These are phyloP conservation scores for Apiospora marii DNA, from an alignment of 2,329 filamentous ascomycete species.

Conservation along the genomic window DNA sequence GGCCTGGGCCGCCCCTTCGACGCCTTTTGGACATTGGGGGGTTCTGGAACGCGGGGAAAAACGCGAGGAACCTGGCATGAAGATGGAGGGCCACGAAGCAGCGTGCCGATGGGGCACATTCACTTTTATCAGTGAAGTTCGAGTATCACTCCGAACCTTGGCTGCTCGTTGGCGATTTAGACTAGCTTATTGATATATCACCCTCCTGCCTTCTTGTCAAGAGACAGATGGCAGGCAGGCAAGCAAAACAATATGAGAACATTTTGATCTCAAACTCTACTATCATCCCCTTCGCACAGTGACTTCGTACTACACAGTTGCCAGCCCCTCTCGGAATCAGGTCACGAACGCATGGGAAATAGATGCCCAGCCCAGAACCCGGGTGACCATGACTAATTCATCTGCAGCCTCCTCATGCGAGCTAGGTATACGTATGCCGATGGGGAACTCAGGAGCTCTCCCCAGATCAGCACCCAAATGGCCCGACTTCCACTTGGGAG, in stretches of 20 bases:
- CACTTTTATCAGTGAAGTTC: constrained; percentile 6
- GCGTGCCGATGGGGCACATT: constrained; percentile 8
- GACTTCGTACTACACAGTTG: background rate
- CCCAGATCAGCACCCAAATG: constrained; percentile 19
- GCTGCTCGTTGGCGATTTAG: constrained; percentile 21
- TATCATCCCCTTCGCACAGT: background rate
- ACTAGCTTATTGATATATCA: constrained; percentile 16
- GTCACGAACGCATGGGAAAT: constrained; percentile 8
- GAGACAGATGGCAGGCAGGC: background rate
- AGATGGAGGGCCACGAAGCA: constrained; percentile 14
- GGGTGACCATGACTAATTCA: constrained; percentile 7
- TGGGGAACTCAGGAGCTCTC: constrained; percentile 19
- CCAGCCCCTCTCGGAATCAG: background rate
- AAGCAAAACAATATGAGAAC: constrained; percentile 10
- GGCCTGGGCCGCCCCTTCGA: background rate
- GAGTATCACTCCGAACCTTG: constrained; percentile 1
- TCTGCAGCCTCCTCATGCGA: constrained; percentile 1
- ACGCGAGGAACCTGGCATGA: constrained; percentile 16
- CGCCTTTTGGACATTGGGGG: constrained; percentile 5
- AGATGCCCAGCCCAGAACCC: background rate
- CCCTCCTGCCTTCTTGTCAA: constrained; percentile 14
- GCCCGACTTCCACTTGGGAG: constrained; percentile 2
- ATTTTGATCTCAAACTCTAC: background rate
- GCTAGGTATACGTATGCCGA: background rate
- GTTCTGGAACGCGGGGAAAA: constrained; percentile 15